phyloP scores from a whole-genome alignment of 208 protist species.

The Leishmania martiniquensis region DNA sequence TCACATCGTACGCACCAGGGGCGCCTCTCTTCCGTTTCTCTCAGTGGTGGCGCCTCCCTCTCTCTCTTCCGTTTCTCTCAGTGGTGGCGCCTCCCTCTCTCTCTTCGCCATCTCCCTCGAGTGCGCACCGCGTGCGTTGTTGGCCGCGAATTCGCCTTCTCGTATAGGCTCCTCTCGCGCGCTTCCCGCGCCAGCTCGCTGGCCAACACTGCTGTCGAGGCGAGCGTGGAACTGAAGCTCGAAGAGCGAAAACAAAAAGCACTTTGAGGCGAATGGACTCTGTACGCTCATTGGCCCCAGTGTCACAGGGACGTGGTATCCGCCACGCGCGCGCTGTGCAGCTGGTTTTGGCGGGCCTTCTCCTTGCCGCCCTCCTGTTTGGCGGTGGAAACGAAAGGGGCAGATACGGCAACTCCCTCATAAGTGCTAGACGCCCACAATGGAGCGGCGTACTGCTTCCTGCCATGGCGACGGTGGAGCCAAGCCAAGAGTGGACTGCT shows the following conservation, averaged over 20 bases:
- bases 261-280: background rate
- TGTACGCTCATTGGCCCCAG: background rate
- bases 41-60: background rate
- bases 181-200: background rate
- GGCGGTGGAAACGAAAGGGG: background rate
- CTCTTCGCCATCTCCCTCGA: background rate
- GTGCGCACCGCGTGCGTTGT: background rate
- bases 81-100: background rate
- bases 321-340: background rate
- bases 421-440: too few species aligned
- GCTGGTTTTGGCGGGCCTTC: background rate
- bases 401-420: conserved; percentile 1
- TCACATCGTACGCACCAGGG: background rate
- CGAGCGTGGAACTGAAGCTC: background rate
- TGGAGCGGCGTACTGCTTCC: background rate
- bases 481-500: background rate
- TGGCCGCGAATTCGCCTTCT: background rate
- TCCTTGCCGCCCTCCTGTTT: conserved; percentile 5
- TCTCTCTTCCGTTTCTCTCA: background rate
- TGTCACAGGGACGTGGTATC: background rate
- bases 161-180: background rate
- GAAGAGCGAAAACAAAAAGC: background rate
- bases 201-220: background rate
- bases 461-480: background rate
- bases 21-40: background rate